Percentiles rank a stretch among this genome's conserved stretches.
phyloP scores from a whole-genome alignment of 2,329 filamentous ascomycete species.

The Akanthomyces uredinophilus region DNA sequence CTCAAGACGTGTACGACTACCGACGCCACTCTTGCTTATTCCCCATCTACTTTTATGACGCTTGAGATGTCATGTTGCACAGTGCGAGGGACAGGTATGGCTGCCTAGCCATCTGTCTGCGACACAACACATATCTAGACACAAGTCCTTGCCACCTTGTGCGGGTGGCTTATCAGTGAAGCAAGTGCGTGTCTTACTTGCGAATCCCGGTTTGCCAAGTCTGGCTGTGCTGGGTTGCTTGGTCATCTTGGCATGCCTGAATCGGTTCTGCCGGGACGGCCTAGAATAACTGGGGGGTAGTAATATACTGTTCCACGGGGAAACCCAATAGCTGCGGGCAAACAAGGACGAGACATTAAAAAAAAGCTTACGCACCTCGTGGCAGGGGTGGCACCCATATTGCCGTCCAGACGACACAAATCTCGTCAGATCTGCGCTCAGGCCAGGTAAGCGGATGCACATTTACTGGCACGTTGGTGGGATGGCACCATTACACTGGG shows the following conservation, averaged over 20 bases:
- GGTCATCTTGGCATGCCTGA: background rate
- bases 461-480: background rate
- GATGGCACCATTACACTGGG: background rate
- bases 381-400: background rate
- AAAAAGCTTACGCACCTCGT: conserved; percentile 11
- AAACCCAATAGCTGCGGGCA: background rate
- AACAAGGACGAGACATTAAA: background rate
- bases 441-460: conserved; percentile 9
- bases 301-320: background rate
- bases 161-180: conserved; percentile 1
- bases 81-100: background rate
- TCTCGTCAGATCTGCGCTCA: conserved; percentile 14
- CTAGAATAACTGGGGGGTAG: background rate
- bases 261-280: background rate
- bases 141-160: background rate
- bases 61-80: background rate
- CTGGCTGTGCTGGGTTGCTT: background rate
- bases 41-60: background rate
- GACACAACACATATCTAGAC: background rate
- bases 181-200: background rate
- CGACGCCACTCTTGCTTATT: background rate
- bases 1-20: background rate
- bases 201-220: conserved; percentile 6
- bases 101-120: background rate
- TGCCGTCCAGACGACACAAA: background rate